Base-by-base conservation (phyloP, 192 early-diverging fungal genomes). In the Cladochytrium replicatum region DNA sequence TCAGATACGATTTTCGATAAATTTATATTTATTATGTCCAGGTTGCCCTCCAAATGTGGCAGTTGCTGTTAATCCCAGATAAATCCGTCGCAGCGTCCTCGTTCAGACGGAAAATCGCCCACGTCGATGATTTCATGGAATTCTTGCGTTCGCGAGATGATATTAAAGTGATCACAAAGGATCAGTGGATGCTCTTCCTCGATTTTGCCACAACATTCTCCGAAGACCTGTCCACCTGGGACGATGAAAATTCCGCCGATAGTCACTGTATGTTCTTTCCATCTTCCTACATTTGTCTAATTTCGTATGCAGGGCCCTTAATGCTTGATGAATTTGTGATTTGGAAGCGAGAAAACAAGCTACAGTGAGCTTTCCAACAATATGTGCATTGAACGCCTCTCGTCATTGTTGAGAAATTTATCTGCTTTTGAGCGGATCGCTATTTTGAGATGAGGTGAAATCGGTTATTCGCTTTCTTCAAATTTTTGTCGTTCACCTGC, bases 291-390 rank as follows among this genome's bases (percentile, higher is more conserved):
- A 26, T 24, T 1, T 6, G 13, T 17, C 52, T 2, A 2, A 15
- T 41, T 37, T 64, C 24, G 13, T 45, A 0, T 13, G 19, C 32
- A 32, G 80, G 80, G 80, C 80, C 80, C 24, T 71, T 79, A 9
- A 61, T 82, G 11, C 55, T 82, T 47, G 80, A 82, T 50, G 77
- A 82, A n/a, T 82, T 68, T 65, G 80, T 75, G 7, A 66, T 68
- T 37, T 82, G 80, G 80, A 71, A 55, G 58, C 52, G 49, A 47
- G 58, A 65, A 24, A 8, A 38, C n/a, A n/a, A n/a, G n/a, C n/a
- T n/a, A n/a, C n/a, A n/a, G n/a, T n/a, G n/a, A n/a, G n/a, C n/a
- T n/a, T n/a, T n/a, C n/a, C n/a, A n/a, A n/a, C n/a, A n/a, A n/a
- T n/a, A n/a, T n/a, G n/a, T n/a, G n/a, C n/a, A n/a, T n/a, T n/a